Base-by-base conservation (phyloP, 2,329 filamentous ascomycete genomes). In the Fusarium algeriense region DNA sequence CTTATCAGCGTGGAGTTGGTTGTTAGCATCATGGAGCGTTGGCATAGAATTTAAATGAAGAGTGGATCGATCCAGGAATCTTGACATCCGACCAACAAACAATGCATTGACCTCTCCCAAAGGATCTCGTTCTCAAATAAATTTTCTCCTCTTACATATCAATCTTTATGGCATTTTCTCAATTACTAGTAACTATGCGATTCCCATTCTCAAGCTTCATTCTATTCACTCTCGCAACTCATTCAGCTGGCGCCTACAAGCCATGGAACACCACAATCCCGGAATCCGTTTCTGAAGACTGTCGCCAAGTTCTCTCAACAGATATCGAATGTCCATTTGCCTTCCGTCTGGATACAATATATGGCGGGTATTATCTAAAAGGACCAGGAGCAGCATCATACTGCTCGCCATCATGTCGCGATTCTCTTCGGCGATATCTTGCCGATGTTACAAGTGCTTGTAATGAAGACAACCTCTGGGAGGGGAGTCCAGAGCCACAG, bases 11-110 rank as follows among this genome's bases (percentile, higher is more conserved):
- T 45, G 38, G 38, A 34, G 52, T 32, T 43, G n/a, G 52, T 45
- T 11, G 20, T 32, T n/a, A 34, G 38, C 3, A 45, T 28, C n/a
- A 44, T 9, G 37, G 12, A 32, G 28, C 9, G n/a, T 44, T 32
- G 37, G 37, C 14, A 41, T 54, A 54, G 19, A 32, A 30, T 54
- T 54, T 32, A 55, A 32, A 55, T 45, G n/a, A 45, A 54, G 50
- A 43, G 50, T 44, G 26, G 50, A 54, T 23, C n/a, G 40, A 45
- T 45, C 28, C 52, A 45, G 20, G 23, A 23, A 45, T 55, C 38
- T 54, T 34, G 37, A 44, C 12, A 54, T 55, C n/a, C 52, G 8
- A 45, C 52, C 26, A 23, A 38, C 20, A 37, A 52, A 23, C 23
- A 23, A 23, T 37, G 48, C 50, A 43, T 28, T 43, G 50, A 43